phyloP scores from a whole-genome alignment of 331 rosid species.

The Phaseolus coccineus region DNA sequence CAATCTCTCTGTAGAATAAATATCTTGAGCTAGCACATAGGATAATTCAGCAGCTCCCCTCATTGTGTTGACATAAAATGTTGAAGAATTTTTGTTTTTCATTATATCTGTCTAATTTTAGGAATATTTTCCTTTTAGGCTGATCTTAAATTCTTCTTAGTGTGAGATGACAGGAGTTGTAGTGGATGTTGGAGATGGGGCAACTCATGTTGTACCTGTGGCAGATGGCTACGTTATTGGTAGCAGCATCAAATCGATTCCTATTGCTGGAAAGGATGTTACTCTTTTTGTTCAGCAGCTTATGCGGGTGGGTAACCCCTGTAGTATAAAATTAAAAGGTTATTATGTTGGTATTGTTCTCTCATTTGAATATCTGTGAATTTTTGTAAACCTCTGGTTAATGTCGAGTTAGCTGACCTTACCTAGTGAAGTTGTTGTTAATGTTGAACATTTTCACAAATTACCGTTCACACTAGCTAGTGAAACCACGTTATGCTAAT shows the following conservation, averaged over 20 bases:
- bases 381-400: neutral
- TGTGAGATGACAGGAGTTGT: slow-evolving; percentile 99
- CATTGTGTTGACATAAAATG: slow-evolving; percentile 22
- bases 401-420: neutral
- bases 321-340: slow-evolving; percentile 16
- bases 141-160: slow-evolving; percentile 69
- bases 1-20: neutral
- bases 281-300: slow-evolving; percentile 97
- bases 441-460: slow-evolving; percentile 10
- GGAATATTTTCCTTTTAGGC: slow-evolving; percentile 44
- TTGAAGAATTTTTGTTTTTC: neutral
- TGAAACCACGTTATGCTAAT: neutral
- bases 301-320: slow-evolving; percentile 76
- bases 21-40: neutral
- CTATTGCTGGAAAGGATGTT: slow-evolving; percentile 91
- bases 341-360: slow-evolving; percentile 25
- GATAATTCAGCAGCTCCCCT: slow-evolving; percentile 16
- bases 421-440: neutral
- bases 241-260: slow-evolving; percentile 95
- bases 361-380: slow-evolving; percentile 7
- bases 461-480: slow-evolving; percentile 9
- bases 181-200: slow-evolving; percentile 97
- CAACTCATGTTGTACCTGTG: slow-evolving; percentile 94
- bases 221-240: slow-evolving; percentile 99
- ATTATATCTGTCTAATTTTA: neutral